Percentiles rank a stretch among this genome's conserved stretches.
phyloP scores from a whole-genome alignment of 1,284 basidiomycete species.

The Rhodotorula sp. region DNA sequence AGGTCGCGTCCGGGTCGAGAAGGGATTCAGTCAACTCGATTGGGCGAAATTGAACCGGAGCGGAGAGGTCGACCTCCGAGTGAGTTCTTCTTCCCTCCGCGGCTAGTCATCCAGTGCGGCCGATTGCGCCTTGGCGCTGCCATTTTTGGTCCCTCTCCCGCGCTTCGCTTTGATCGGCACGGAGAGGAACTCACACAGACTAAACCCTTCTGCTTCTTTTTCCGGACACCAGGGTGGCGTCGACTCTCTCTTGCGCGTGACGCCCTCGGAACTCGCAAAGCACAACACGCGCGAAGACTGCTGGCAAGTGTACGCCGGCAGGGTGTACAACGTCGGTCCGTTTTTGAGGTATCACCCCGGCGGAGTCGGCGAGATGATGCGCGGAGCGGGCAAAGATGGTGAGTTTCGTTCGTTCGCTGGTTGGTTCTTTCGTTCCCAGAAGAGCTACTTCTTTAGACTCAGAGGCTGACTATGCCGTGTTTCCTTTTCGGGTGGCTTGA shows the following conservation, averaged over 20 bases:
- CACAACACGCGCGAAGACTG: conserved; percentile 85
- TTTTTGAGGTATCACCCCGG: conserved; percentile 93
- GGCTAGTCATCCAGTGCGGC: conserved; percentile 52
- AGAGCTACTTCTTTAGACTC: not conserved
- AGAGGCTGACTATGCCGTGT: not conserved
- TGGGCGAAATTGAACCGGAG: conserved; percentile 81
- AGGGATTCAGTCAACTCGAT: conserved; percentile 88
- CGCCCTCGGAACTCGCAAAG: conserved; percentile 75
- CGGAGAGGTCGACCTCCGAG: conserved; percentile 70
- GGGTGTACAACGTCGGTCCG: conserved; percentile 94
- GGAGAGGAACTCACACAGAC: conserved; percentile 40
- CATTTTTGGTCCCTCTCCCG: too few species aligned
- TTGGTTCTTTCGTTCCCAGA: too few species aligned
- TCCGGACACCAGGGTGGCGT: conserved; percentile 42
- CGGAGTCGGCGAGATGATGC: conserved; percentile 88
- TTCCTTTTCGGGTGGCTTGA: too few species aligned
- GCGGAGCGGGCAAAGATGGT: conserved; percentile 86
- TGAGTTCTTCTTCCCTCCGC: conserved; percentile 45
- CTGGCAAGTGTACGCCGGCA: conserved; percentile 89
- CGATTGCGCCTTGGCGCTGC: conserved; percentile 55
- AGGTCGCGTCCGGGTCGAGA: conserved; percentile 74
- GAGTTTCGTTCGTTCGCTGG: not conserved
- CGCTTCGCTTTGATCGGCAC: too few species aligned
- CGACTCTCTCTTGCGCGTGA: conserved; percentile 63
- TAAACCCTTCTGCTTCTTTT: not conserved